phyloP scores from a whole-genome alignment of 2,329 filamentous ascomycete genomes.

The Coniella lustricola region DNA sequence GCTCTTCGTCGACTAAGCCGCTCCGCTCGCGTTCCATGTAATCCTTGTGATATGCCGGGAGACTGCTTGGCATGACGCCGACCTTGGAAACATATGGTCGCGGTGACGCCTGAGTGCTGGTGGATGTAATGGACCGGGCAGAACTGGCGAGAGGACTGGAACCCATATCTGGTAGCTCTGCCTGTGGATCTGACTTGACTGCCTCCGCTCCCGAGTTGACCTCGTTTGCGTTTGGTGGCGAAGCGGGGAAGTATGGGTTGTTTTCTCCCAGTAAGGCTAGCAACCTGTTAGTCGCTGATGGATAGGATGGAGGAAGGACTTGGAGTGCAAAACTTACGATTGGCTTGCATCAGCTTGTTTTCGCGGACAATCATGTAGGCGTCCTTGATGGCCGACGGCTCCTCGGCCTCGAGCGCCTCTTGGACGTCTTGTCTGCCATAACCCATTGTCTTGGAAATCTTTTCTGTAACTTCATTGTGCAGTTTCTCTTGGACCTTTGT shows the following conservation, averaged over 20 bases:
- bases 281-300: constrained; percentile 21
- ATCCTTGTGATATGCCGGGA: constrained; percentile 84
- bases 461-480: constrained; percentile 86
- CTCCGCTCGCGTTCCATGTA: constrained; percentile 70
- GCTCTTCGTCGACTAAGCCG: constrained; percentile 37
- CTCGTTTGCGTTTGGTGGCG: constrained; percentile 43
- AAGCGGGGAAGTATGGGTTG: constrained; percentile 36
- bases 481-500: constrained; percentile 79
- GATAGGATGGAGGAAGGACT: background rate
- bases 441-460: constrained; percentile 96
- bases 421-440: constrained; percentile 93
- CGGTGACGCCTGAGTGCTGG: constrained; percentile 38
- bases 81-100: constrained; percentile 73
- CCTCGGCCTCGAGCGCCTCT: constrained; percentile 82
- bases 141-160: constrained; percentile 49
- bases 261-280: constrained; percentile 41
- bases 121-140: constrained; percentile 45
- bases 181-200: constrained; percentile 17
- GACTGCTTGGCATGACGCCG: constrained; percentile 81
- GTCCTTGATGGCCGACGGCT: constrained; percentile 97
- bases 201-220: constrained; percentile 47
- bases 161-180: constrained; percentile 26
- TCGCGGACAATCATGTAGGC: constrained; percentile 97
- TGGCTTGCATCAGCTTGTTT: constrained; percentile 94
- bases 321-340: constrained; percentile 56